phyloP scores from a whole-genome alignment of 2,329 filamentous ascomycete species.

The Fusarium pseudocircinatum region DNA sequence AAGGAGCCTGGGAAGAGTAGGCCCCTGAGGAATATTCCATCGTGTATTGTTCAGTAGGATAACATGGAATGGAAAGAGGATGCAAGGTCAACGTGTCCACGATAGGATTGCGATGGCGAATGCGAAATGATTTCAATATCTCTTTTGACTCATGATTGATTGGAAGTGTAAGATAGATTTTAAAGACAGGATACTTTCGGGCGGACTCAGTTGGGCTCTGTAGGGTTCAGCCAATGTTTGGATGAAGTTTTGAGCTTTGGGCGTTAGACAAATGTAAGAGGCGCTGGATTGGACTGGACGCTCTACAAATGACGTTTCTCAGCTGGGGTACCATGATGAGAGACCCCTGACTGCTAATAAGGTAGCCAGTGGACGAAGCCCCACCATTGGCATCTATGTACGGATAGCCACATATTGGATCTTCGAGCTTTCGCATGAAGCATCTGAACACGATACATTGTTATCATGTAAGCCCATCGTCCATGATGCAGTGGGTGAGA shows the following conservation, averaged over 20 bases:
- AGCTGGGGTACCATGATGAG: slow-evolving; percentile 28
- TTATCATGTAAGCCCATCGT: background rate
- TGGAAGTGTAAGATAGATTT: background rate
- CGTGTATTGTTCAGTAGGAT: slow-evolving; percentile 38
- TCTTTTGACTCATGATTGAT: slow-evolving; percentile 18
- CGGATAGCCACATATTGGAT: background rate
- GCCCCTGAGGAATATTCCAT: slow-evolving; percentile 61
- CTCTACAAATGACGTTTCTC: slow-evolving; percentile 36
- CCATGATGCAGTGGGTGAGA: background rate
- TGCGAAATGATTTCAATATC: slow-evolving; percentile 15
- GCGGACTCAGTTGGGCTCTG: slow-evolving; percentile 9
- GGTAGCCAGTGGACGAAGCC: slow-evolving; percentile 3
- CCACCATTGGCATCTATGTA: slow-evolving; percentile 1
- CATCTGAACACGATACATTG: background rate
- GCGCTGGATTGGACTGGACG: slow-evolving; percentile 21
- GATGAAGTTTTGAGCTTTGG: slow-evolving; percentile 34
- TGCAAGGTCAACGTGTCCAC: slow-evolving; percentile 23
- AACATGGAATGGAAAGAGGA: slow-evolving; percentile 1
- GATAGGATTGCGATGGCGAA: slow-evolving; percentile 4
- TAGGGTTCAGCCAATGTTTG: slow-evolving; percentile 17
- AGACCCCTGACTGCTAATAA: slow-evolving; percentile 16
- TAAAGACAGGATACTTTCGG: background rate
- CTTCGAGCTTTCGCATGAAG: background rate
- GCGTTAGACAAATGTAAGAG: slow-evolving; percentile 30
- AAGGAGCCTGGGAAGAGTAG: slow-evolving; percentile 59